phyloP scores from a whole-genome alignment of 352 stramenopile genomes.

The Globisporangium heterothallicum region DNA sequence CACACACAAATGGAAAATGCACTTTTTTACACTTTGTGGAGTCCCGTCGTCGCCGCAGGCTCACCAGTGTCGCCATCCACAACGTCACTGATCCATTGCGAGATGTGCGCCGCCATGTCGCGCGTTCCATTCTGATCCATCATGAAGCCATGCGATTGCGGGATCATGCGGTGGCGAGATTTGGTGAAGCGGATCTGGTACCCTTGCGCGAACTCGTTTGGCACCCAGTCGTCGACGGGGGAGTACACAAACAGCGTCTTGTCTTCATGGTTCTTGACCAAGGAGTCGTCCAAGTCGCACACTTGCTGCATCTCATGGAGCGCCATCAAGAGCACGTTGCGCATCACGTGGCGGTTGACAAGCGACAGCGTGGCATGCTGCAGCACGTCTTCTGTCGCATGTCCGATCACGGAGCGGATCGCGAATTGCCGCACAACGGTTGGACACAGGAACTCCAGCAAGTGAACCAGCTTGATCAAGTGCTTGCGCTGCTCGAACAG shows the following conservation, averaged over 20 bases:
- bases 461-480: conserved; percentile 26
- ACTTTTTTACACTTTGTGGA: neutral
- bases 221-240: conserved; percentile 61
- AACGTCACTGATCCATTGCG: conserved; percentile 42
- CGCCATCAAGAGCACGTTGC: conserved; percentile 64
- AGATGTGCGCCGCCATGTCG: conserved; percentile 63
- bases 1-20: neutral
- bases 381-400: conserved; percentile 31
- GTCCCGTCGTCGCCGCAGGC: neutral
- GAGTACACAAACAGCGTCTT: conserved; percentile 71
- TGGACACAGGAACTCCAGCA: conserved; percentile 41
- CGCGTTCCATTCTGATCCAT: conserved; percentile 55
- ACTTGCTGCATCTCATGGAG: conserved; percentile 58
- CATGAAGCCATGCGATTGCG: conserved; percentile 73
- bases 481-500: conserved; percentile 37
- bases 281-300: conserved; percentile 32
- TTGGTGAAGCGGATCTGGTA: conserved; percentile 46
- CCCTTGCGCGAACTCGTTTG: conserved; percentile 46
- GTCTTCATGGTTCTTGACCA: conserved; percentile 33
- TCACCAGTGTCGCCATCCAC: conserved; percentile 13
- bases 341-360: conserved; percentile 49
- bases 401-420: conserved; percentile 32
- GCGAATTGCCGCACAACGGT: conserved; percentile 37
- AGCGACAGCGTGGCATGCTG: conserved; percentile 47
- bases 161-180: conserved; percentile 40